Conservation (phyloP, 129 eudicot genomes). For the Centaurea solstitialis region DNA sequence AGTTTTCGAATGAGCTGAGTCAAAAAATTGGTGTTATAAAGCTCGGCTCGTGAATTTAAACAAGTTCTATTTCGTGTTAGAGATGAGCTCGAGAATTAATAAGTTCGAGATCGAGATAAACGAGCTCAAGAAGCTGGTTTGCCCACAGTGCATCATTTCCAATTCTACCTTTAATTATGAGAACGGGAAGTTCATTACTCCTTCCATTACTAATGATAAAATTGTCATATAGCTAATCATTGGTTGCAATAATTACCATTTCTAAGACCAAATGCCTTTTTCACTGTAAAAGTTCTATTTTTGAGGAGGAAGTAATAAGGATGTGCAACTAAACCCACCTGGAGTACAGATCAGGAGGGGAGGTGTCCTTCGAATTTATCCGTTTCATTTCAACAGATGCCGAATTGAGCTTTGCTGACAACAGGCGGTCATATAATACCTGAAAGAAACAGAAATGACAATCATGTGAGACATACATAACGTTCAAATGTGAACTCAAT, state of each 20-base stretch:
- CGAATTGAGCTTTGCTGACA: constrained; percentile 66
- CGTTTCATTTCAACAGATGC: constrained; percentile 64
- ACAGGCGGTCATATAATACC: constrained; percentile 77
- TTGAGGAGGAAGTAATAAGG: neutral
- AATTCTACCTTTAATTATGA: too few relatives aligned
- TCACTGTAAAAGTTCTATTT: neutral
- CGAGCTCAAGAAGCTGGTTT: too few relatives aligned
- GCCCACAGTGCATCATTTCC: too few relatives aligned
- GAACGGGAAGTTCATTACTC: too few relatives aligned
- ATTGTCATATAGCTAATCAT: neutral
- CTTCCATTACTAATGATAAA: neutral
- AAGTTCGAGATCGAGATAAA: too few relatives aligned
- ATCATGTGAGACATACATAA: constrained; percentile 1
- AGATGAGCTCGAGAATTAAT: too few relatives aligned
- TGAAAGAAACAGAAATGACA: constrained; percentile 25
- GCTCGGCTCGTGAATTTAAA: too few relatives aligned
- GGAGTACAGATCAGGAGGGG: constrained; percentile 65
- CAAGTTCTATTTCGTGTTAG: too few relatives aligned
- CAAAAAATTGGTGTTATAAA: too few relatives aligned
- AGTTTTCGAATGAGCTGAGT: too few relatives aligned
- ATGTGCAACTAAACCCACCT: constrained; percentile 45
- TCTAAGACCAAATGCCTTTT: neutral
- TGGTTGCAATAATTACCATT: neutral
- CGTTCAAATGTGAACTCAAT: neutral
- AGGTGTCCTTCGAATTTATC: constrained; percentile 56